Evolutionary conservation across 2,329 filamentous ascomycete genomes (phyloP).

Genomic region (Eurotiales sp.): DNA sequence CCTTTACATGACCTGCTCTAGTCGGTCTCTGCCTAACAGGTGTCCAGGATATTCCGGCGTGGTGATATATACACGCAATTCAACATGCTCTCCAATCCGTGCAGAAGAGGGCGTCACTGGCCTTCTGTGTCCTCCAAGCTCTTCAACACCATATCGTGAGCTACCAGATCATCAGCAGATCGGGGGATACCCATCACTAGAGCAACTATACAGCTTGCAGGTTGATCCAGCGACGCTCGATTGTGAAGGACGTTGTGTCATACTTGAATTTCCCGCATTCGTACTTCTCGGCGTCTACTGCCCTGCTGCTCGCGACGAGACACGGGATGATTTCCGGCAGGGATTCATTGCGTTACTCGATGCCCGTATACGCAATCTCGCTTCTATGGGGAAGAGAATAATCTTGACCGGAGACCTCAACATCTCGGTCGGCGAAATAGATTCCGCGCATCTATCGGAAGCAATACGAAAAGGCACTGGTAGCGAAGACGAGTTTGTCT

Average conservation of each 20-base stretch:
- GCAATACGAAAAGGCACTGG: slow-evolving; percentile 66
- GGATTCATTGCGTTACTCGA: slow-evolving; percentile 79
- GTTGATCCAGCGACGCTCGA: slow-evolving; percentile 73
- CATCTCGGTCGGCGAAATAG: slow-evolving; percentile 64
- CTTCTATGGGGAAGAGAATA: slow-evolving; percentile 75
- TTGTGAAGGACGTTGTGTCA: slow-evolving; percentile 84
- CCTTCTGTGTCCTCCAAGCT: slow-evolving; percentile 68
- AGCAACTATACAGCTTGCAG: slow-evolving; percentile 59
- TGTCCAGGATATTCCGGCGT: slow-evolving; percentile 84
- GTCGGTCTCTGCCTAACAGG: slow-evolving; percentile 13
- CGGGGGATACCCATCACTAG: slow-evolving; percentile 75
- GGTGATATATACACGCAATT: slow-evolving; percentile 88
- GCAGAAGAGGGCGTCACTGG: slow-evolving; percentile 95
- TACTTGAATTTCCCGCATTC: slow-evolving; percentile 92
- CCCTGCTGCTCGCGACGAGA: slow-evolving; percentile 82
- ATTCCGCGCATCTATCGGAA: slow-evolving; percentile 72
- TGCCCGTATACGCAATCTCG: slow-evolving; percentile 76
- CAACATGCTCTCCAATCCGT: slow-evolving; percentile 76
- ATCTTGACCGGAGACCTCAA: slow-evolving; percentile 87
- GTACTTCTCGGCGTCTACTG: slow-evolving; percentile 90
- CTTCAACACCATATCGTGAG: slow-evolving; percentile 67
- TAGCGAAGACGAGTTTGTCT: slow-evolving; percentile 68
- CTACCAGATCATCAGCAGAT: slow-evolving; percentile 72
- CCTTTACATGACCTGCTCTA: not conserved
- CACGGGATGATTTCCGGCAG: slow-evolving; percentile 75